A percentile compares a stretch with the other conserved stretches of the same genome.
Evolutionary conservation across 371 early-diverging fungal species (phyloP).

Genomic region (Circinella umbellata): DNA sequence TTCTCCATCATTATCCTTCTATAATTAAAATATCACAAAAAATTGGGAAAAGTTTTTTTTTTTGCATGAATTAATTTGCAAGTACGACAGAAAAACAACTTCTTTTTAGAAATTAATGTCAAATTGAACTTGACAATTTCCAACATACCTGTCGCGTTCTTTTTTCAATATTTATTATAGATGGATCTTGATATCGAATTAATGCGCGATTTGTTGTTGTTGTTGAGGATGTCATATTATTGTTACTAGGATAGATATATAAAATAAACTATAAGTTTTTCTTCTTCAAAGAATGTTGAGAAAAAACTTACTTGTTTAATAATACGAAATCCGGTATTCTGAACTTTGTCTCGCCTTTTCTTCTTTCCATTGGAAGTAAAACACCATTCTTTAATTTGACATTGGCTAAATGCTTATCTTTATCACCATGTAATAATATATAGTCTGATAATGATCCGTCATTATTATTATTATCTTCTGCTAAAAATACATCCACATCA

Average conservation of each 20-base stretch:
- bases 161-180: neutral
- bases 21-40: neutral
- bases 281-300: too few relatives aligned
- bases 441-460: neutral
- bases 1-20: neutral
- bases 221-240: neutral
- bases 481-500: slow-evolving; percentile 13
- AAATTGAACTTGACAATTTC: too few relatives aligned
- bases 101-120: too few relatives aligned
- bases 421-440: neutral
- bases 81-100: too few relatives aligned
- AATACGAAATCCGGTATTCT: slow-evolving; percentile 16
- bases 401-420: neutral
- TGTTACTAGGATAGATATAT: neutral
- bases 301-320: neutral
- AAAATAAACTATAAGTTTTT: neutral
- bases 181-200: neutral
- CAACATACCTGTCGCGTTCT: slow-evolving; percentile 7
- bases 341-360: slow-evolving; percentile 6
- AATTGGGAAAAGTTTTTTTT: too few relatives aligned
- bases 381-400: slow-evolving; percentile 8
- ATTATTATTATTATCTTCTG: neutral
- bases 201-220: neutral
- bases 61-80: neutral
- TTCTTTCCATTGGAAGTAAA: slow-evolving; percentile 12